Evolutionary conservation across 1,284 basidiomycete species (phyloP), one percentile per base, ranked within the genome.

Genomic region (Quambalaria eucalypti): DNA sequence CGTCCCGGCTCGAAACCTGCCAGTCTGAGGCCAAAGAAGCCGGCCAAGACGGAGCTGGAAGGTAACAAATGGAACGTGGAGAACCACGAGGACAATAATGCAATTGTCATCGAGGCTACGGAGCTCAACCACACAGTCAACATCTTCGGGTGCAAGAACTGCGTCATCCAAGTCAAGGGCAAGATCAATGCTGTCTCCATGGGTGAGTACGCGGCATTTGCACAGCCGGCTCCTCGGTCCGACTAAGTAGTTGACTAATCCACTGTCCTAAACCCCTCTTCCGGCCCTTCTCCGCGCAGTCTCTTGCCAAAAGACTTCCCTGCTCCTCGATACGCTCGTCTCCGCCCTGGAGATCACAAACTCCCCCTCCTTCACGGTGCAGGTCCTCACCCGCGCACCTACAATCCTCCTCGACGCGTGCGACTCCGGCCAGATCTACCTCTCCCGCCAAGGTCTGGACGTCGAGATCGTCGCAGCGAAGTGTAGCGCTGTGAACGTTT

Each of bases 61-160:
- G 92, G 91, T 12, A 93, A 83, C 74, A 95, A 92, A 78, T 99
- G 95, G 95, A 75, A 84, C 25, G 83, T 98, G 60, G 95, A 99
- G 80, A 86, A 90, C 76, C 86, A 91, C 78, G 93, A 97, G 76
- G 87, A 87, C 70, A 87, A 92, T 68, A 78, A 80, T 5, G 77
- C 78, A 14, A 80, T 99, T 56, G 81, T 84, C 10, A 82, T 99
- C 19, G 85, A 88, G 9, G 80, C 90, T 23, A 85, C 82, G 12
- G 86, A 88, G 72, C 79, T 93, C 60, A 86, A 80, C 70, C 92
- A 99, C 60, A 85, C 84, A 1, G 84, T 98, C 56, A 93, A 90
- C 77, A 79, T 98, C 49, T 98, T 86, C 76, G 85, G 84, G 25
- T 96, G 92, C 82, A 95, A 91, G 79, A 87, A 86, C 69, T 83